Evolutionary conservation across 2,329 filamentous ascomycete species (phyloP).

Genomic region (Colletotrichum sp.): DNA sequence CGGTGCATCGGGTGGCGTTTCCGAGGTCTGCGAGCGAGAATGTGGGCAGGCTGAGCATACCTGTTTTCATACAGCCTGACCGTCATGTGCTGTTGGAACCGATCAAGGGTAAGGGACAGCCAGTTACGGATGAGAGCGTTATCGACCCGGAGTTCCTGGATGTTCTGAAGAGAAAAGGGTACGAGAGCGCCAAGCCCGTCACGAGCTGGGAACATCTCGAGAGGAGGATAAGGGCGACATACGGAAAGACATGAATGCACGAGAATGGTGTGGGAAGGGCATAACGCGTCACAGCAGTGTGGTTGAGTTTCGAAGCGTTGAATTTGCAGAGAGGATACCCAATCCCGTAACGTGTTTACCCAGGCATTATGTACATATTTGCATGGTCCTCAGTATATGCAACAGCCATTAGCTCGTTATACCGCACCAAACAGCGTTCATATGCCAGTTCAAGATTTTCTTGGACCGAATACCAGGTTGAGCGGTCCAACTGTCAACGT

Average conservation of each 20-base stretch:
- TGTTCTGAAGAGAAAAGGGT: slow-evolving; percentile 17
- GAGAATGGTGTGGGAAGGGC: background rate
- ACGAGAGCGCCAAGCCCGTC: slow-evolving; percentile 8
- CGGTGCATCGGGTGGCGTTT: slow-evolving; percentile 88
- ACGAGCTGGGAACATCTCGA: slow-evolving; percentile 17
- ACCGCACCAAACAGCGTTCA: background rate
- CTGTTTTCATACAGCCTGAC: slow-evolving; percentile 21
- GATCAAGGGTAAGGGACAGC: background rate
- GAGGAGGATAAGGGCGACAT: slow-evolving; percentile 18
- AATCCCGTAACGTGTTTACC: background rate
- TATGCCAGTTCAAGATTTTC: background rate
- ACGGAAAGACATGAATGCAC: background rate
- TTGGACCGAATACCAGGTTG: slow-evolving; percentile 1
- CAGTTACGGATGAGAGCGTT: background rate
- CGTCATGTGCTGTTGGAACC: slow-evolving; percentile 16
- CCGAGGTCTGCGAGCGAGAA: slow-evolving; percentile 28
- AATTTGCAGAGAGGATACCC: background rate
- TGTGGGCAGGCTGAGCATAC: slow-evolving; percentile 18
- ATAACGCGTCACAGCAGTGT: background rate
- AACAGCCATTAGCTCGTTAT: background rate
- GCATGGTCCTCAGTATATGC: background rate
- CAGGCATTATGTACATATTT: background rate
- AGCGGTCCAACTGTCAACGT: slow-evolving; percentile 11
- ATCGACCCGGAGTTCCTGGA: slow-evolving; percentile 5
- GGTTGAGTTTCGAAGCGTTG: background rate